Evolutionary conservation across 106 monocot species (phyloP).

Genomic region (Narthecium ossifragum): DNA sequence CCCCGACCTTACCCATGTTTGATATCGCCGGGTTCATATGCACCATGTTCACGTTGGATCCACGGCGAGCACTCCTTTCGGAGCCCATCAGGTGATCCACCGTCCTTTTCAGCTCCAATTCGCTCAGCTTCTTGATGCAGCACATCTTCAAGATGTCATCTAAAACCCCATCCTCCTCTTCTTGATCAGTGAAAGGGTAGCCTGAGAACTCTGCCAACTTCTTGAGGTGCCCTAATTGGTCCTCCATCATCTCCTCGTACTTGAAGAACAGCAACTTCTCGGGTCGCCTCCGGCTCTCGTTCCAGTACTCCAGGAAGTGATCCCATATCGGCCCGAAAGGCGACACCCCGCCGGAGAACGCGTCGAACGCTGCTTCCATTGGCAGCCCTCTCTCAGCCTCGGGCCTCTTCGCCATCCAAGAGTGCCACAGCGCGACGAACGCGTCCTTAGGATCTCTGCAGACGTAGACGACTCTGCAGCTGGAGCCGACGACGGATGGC

Average conservation of each 20-base stretch:
- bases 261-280: slow-evolving; percentile 13
- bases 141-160: slow-evolving; percentile 10
- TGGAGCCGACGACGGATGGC: neutral
- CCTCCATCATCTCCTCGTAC: slow-evolving; percentile 16
- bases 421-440: no score
- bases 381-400: neutral
- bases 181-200: slow-evolving; percentile 8
- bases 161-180: slow-evolving; percentile 10
- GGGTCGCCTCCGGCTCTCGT: neutral
- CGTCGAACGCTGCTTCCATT: neutral
- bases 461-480: no score
- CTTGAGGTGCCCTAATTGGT: neutral
- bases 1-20: no score
- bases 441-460: no score
- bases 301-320: slow-evolving; percentile 20
- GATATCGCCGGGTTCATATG: no score
- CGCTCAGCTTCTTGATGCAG: slow-evolving; percentile 13
- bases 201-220: slow-evolving; percentile 16
- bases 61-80: no score
- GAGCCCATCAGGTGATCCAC: neutral
- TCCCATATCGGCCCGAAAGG: slow-evolving; percentile 18
- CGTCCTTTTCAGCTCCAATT: neutral
- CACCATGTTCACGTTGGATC: no score
- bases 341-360: neutral
- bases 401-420: no score